These are phyloP conservation scores for Leccinum pachyderme DNA, from an alignment of 1,284 basidiomycete species.

Conservation along the genomic window DNA sequence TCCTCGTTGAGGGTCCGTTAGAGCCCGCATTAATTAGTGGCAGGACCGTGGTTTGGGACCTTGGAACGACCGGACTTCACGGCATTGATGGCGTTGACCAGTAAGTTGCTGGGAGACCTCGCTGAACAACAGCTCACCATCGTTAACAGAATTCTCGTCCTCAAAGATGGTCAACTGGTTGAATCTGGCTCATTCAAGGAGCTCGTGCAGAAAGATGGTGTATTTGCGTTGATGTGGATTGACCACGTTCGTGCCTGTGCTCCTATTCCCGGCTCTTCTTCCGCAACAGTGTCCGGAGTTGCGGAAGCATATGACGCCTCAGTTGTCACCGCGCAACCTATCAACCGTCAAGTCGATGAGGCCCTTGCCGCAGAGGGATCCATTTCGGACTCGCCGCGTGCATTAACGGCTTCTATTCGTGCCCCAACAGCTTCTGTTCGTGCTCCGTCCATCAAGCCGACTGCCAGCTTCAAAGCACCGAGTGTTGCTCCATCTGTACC, in stretches of 20 bases:
- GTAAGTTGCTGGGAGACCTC: conserved; percentile 44
- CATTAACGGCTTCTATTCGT: conserved; percentile 17
- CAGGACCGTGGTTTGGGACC: conserved; percentile 75
- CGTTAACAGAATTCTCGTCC: conserved; percentile 65
- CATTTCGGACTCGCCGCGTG: conserved; percentile 20
- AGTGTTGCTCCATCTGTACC: conserved; percentile 31
- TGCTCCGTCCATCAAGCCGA: conserved; percentile 24
- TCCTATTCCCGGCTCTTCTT: conserved; percentile 30
- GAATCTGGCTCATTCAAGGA: conserved; percentile 79
- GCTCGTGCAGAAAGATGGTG: conserved; percentile 62
- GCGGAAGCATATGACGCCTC: conserved; percentile 29
- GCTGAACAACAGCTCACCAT: conserved; percentile 1
- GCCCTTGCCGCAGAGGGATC: conserved; percentile 3
- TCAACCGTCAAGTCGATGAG: conserved; percentile 10
- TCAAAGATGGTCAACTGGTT: conserved; percentile 78
- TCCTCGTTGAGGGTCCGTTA: conserved; percentile 77
- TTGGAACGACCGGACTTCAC: conserved; percentile 59
- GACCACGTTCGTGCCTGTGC: conserved; percentile 57
- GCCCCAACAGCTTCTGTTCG: conserved; percentile 19
- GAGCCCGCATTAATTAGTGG: conserved; percentile 70
- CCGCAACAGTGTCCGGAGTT: conserved; percentile 14
- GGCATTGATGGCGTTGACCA: conserved; percentile 39
- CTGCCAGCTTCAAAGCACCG: conserved; percentile 21
- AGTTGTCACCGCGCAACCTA: conserved; percentile 13
- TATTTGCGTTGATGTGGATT: conserved; percentile 82